These are phyloP conservation scores for Blastomyces percursus DNA, from an alignment of 2,329 filamentous ascomycete species.

Conservation along the genomic window DNA sequence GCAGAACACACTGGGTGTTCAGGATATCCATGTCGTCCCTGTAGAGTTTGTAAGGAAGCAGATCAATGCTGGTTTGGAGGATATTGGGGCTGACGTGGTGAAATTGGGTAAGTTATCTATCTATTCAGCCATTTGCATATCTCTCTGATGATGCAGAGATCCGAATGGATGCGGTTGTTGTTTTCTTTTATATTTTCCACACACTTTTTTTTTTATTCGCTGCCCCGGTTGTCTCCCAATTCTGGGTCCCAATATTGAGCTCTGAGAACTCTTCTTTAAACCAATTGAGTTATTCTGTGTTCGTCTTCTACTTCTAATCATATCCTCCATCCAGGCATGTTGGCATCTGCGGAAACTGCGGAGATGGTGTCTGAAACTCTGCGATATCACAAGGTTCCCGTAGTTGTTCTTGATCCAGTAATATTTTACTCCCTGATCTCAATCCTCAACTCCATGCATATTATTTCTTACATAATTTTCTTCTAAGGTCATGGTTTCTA, in stretches of 20 bases:
- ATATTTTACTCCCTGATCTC: conserved; percentile 13
- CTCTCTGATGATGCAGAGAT: not conserved
- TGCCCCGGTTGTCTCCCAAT: not conserved
- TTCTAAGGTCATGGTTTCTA: conserved; percentile 68
- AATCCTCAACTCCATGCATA: not conserved
- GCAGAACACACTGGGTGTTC: conserved; percentile 80
- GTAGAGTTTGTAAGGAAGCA: conserved; percentile 70
- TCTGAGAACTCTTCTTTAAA: not conserved
- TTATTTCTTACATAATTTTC: conserved; percentile 11
- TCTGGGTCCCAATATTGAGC: not conserved
- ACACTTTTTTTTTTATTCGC: not conserved
- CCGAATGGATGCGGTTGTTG: not conserved
- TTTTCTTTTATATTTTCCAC: not conserved
- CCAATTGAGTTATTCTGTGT: not conserved
- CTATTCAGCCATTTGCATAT: too few species aligned
- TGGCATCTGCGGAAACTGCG: conserved; percentile 62
- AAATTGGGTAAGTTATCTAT: conserved; percentile 63
- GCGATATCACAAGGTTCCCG: conserved; percentile 44
- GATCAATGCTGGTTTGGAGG: conserved; percentile 71
- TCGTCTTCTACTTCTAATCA: not conserved
- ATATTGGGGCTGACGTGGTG: conserved; percentile 79
- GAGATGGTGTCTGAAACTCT: conserved; percentile 56
- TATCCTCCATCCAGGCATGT: conserved; percentile 53
- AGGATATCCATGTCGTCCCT: conserved; percentile 69
- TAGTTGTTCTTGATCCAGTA: conserved; percentile 66